Percentiles rank a stretch among this genome's conserved stretches.
Evolutionary conservation across 2,329 filamentous ascomycete species (phyloP).

Genomic region (Alternaria sp.): DNA sequence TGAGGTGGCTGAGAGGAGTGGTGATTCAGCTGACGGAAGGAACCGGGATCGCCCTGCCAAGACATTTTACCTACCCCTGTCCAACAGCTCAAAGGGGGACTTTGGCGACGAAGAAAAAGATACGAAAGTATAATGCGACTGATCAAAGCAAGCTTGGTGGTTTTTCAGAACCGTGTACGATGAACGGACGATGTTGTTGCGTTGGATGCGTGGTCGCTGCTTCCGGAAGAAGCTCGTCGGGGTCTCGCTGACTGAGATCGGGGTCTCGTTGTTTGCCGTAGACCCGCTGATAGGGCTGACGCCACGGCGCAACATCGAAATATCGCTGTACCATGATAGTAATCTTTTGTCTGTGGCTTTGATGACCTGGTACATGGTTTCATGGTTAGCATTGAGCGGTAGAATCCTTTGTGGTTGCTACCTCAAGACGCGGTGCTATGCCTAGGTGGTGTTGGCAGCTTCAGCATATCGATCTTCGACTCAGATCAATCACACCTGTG

Average conservation of each 20-base stretch:
- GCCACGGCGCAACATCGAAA: background rate
- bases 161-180: background rate
- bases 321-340: background rate
- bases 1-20: conserved; percentile 21
- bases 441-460: background rate
- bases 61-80: background rate
- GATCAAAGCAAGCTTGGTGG: background rate
- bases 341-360: background rate
- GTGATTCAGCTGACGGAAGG: conserved; percentile 20
- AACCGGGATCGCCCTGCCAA: conserved; percentile 11
- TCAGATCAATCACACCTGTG: background rate
- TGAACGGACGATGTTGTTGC: background rate
- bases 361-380: background rate
- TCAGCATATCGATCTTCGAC: background rate
- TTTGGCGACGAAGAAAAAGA: background rate
- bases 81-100: background rate
- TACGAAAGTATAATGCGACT: background rate
- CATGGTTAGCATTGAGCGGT: background rate
- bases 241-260: conserved; percentile 9
- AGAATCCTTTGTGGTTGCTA: background rate
- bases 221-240: conserved; percentile 29
- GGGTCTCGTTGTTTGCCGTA: conserved; percentile 10
- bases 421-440: background rate
- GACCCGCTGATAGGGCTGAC: conserved; percentile 15
- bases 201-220: background rate